These are phyloP conservation scores for Sistotremastrum suecicum DNA, from an alignment of 768 basidiomycete genomes.

Conservation along the genomic window DNA sequence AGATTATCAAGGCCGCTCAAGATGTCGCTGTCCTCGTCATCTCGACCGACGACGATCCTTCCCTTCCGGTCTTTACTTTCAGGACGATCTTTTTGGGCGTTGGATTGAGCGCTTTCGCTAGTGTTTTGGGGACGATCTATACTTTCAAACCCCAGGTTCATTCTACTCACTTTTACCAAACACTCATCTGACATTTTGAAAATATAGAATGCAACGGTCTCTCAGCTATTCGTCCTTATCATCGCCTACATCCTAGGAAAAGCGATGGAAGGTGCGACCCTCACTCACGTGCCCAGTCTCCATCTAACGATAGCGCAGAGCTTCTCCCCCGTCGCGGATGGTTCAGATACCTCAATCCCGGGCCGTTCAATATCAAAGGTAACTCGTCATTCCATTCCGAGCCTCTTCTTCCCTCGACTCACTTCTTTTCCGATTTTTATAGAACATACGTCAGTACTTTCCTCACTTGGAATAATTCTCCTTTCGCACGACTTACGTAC, in stretches of 20 bases:
- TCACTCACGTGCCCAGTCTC: constrained; percentile 12
- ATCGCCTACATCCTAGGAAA: constrained; percentile 41
- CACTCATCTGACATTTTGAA: constrained; percentile 6
- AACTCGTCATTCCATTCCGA: background rate
- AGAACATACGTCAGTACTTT: too few species aligned
- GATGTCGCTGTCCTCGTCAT: constrained; percentile 32
- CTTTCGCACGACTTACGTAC: too few species aligned
- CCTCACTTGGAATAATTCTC: too few species aligned
- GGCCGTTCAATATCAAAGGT: constrained; percentile 45
- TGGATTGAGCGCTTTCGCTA: constrained; percentile 33
- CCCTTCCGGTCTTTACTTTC: constrained; percentile 33
- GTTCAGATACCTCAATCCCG: constrained; percentile 48
- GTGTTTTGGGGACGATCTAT: constrained; percentile 23
- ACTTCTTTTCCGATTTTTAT: too few species aligned
- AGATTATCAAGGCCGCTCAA: constrained; percentile 26
- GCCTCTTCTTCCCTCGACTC: background rate
- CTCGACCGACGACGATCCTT: constrained; percentile 34
- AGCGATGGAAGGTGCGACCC: constrained; percentile 30
- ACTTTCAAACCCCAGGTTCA: constrained; percentile 22
- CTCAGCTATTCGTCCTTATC: constrained; percentile 40
- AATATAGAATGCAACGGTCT: constrained; percentile 35
- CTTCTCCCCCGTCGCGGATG: constrained; percentile 30
- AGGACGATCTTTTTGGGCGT: constrained; percentile 32
- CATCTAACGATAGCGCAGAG: constrained; percentile 8
- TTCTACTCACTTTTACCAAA: background rate